Percentiles rank a stretch among this genome's conserved stretches.
Evolutionary conservation across 345 rosid species (phyloP).

Genomic region (Brassica carinata): DNA sequence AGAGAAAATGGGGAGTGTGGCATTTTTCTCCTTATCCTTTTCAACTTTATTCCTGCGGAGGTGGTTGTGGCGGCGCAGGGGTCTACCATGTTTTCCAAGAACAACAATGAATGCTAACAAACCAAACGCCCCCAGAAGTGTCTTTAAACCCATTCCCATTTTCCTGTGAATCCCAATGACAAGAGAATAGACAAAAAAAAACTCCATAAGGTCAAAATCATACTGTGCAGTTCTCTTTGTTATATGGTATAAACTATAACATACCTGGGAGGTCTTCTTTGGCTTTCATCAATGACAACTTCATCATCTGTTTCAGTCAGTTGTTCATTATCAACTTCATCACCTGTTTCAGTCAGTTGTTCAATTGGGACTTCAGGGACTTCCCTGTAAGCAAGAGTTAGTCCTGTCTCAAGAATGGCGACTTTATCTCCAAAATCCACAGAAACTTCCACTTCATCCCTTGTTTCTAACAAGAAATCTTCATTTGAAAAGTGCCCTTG

Average conservation of each 20-base stretch:
- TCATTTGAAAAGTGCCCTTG: conserved; percentile 24
- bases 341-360: neutral
- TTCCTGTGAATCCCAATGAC: neutral
- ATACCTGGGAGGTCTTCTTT: neutral
- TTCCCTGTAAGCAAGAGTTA: neutral
- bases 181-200: neutral
- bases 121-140: neutral
- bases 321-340: neutral
- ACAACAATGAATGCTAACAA: neutral
- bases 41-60: neutral
- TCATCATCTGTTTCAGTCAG: neutral
- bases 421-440: conserved; percentile 23
- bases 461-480: neutral
- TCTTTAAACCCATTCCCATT: neutral
- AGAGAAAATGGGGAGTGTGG: neutral
- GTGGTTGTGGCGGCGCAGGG: neutral
- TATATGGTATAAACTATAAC: neutral
- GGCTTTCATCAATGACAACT: neutral
- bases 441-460: conserved; percentile 22
- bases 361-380: neutral
- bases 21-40: neutral
- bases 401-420: conserved; percentile 22
- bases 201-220: neutral
- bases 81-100: neutral
- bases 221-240: neutral